These are phyloP conservation scores for Aspergillus homomorphus DNA, from an alignment of 495 filamentous ascomycete species.

Conservation along the genomic window DNA sequence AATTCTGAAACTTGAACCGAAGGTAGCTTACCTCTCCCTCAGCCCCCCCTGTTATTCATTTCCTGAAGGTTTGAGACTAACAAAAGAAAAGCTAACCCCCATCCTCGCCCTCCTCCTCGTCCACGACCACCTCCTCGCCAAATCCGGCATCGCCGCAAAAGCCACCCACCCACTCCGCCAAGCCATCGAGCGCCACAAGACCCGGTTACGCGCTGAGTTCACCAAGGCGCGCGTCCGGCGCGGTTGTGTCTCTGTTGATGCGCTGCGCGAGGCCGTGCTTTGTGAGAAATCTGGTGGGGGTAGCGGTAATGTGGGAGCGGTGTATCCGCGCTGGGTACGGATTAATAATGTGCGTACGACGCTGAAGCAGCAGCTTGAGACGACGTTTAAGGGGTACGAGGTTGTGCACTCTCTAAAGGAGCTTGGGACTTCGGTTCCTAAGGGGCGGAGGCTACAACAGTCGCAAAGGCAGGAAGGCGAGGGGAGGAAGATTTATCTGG, in stretches of 20 bases:
- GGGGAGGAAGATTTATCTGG: constrained; percentile 52
- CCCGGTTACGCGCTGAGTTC: constrained; percentile 75
- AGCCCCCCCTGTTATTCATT: no score
- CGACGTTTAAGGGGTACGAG: constrained; percentile 62
- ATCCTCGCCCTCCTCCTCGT: constrained; percentile 74
- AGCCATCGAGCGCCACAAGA: constrained; percentile 76
- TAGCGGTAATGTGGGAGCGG: constrained; percentile 18
- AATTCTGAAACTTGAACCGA: constrained; percentile 70
- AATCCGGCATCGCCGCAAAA: constrained; percentile 74
- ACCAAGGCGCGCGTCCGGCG: constrained; percentile 70
- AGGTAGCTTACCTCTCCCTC: constrained; percentile 51
- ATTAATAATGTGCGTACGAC: constrained; percentile 76
- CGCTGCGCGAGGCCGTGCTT: constrained; percentile 56
- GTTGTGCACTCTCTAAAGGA: constrained; percentile 45
- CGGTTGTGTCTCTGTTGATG: constrained; percentile 61
- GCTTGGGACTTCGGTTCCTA: no score
- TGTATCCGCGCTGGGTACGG: constrained; percentile 82
- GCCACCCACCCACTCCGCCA: constrained; percentile 70
- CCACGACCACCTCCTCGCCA: constrained; percentile 82
- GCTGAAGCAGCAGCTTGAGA: constrained; percentile 62
- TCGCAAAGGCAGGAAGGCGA: not conserved
- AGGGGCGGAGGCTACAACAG: no score
- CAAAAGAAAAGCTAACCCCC: constrained; percentile 66
- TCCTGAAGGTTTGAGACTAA: constrained; percentile 1
- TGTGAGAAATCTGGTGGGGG: constrained; percentile 28